phyloP scores from a whole-genome alignment of 108 stramenopile genomes.

The Mediolabrus comicus region DNA sequence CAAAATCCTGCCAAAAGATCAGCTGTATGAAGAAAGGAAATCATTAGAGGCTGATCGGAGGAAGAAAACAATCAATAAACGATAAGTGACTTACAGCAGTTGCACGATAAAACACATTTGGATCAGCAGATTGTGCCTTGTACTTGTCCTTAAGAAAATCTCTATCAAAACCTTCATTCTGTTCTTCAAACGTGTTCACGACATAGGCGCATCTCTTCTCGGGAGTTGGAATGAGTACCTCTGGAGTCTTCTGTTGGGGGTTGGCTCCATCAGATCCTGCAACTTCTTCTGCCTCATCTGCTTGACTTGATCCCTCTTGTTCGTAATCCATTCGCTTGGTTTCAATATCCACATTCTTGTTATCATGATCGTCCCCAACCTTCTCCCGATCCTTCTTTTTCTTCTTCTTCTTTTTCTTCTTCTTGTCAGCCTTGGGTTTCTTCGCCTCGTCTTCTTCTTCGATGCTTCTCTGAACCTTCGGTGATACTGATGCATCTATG shows the following conservation, averaged over 20 bases:
- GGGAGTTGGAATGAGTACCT: conserved; percentile 18
- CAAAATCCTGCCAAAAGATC: conserved; percentile 66
- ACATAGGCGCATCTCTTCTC: conserved; percentile 47
- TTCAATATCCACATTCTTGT: not conserved
- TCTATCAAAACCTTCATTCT: conserved; percentile 15
- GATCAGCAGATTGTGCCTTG: conserved; percentile 36
- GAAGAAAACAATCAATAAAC: no score
- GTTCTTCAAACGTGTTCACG: conserved; percentile 24
- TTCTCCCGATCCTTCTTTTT: not conserved
- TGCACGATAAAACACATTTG: conserved; percentile 62
- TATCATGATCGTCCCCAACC: conserved; percentile 1
- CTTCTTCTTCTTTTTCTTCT: conserved; percentile 10
- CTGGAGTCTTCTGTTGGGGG: not conserved
- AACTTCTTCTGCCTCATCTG: not conserved
- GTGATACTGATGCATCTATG: not conserved
- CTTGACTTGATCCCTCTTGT: not conserved
- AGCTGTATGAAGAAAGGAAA: no score
- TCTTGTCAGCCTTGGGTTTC: not conserved
- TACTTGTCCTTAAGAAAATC: conserved; percentile 41
- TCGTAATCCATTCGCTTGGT: not conserved
- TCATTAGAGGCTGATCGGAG: no score
- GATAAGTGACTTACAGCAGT: no score
- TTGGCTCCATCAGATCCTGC: not conserved
- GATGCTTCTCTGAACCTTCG: not conserved
- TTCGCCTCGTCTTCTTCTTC: not conserved